Percentiles rank a stretch among this genome's conserved stretches.
Evolutionary conservation across 1,139 yeast genomes (phyloP).

Genomic region (Pichia sp.): DNA sequence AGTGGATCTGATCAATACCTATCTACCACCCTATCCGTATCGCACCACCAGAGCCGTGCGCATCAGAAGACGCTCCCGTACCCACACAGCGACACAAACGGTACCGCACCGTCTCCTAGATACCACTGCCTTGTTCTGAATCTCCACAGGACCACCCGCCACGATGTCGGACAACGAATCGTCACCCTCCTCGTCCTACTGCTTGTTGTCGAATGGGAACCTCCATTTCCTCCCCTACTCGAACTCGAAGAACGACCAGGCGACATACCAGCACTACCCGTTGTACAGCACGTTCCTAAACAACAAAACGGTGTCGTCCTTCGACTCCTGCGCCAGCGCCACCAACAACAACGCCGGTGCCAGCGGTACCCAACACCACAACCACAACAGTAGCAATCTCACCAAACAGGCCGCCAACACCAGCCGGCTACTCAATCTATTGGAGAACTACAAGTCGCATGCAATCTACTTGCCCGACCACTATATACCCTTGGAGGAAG

Average conservation of each 20-base stretch:
- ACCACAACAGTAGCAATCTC: neutral
- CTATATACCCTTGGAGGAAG: constrained; percentile 25
- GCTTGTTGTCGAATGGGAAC: constrained; percentile 30
- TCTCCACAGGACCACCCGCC: neutral
- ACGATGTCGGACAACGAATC: constrained; percentile 12
- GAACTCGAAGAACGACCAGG: constrained; percentile 2
- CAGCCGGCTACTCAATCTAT: constrained; percentile 18
- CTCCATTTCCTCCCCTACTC: constrained; percentile 29
- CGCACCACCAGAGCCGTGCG: neutral
- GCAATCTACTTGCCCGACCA: constrained; percentile 31
- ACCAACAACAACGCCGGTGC: neutral
- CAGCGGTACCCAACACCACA: neutral
- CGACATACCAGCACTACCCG: constrained; percentile 8
- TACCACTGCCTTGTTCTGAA: neutral
- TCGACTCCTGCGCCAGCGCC: constrained; percentile 7
- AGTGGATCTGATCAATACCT: no score
- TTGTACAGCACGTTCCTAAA: constrained; percentile 18
- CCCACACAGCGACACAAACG: neutral
- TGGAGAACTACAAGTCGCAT: constrained; percentile 30
- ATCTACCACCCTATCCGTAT: neutral
- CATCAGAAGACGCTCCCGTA: neutral
- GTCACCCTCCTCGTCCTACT: constrained; percentile 21
- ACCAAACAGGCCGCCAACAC: neutral
- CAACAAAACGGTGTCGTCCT: constrained; percentile 22
- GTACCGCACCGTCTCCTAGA: neutral